phyloP scores from a whole-genome alignment of 495 filamentous ascomycete genomes.

The Penicillium coffeae region DNA sequence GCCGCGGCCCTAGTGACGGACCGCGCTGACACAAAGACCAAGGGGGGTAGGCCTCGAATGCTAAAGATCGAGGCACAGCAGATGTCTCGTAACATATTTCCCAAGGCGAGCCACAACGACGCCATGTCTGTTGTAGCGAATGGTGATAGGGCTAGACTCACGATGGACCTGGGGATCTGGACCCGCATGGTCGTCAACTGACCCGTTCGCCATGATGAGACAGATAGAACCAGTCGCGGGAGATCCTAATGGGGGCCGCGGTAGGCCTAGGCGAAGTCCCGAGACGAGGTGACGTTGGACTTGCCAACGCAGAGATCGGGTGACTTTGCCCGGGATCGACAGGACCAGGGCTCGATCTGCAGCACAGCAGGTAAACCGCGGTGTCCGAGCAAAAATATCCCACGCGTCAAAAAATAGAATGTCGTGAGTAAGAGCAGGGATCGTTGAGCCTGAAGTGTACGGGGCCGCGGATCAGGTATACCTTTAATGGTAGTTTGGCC shows the following conservation, averaged over 20 bases:
- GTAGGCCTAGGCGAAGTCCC: slow-evolving; percentile 1
- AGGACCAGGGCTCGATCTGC: slow-evolving; percentile 23
- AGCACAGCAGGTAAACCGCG: slow-evolving; percentile 16
- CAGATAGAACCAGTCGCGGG: slow-evolving; percentile 6
- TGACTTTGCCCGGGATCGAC: slow-evolving; percentile 36
- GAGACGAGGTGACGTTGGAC: slow-evolving; percentile 22
- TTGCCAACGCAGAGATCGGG: slow-evolving; percentile 44
- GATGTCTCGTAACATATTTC: not conserved
- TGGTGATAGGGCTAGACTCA: slow-evolving; percentile 11
- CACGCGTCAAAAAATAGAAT: slow-evolving; percentile 3
- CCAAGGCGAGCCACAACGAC: slow-evolving; percentile 7
- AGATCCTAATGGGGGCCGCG: slow-evolving; percentile 2
- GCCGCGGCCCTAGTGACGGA: not conserved
- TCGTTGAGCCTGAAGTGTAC: no score
- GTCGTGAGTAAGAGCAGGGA: not conserved
- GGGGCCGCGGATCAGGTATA: no score
- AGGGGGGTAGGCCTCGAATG: not conserved
- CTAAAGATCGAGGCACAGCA: not conserved
- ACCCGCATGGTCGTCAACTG: slow-evolving; percentile 23
- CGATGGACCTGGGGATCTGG: slow-evolving; percentile 19
- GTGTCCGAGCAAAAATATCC: slow-evolving; percentile 12
- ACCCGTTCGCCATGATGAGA: slow-evolving; percentile 20
- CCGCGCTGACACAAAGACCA: no score
- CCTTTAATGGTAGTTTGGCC: not conserved
- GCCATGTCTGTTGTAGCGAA: slow-evolving; percentile 8